phyloP scores from a whole-genome alignment of 495 filamentous ascomycete genomes.

The Xylaria palmicola region DNA sequence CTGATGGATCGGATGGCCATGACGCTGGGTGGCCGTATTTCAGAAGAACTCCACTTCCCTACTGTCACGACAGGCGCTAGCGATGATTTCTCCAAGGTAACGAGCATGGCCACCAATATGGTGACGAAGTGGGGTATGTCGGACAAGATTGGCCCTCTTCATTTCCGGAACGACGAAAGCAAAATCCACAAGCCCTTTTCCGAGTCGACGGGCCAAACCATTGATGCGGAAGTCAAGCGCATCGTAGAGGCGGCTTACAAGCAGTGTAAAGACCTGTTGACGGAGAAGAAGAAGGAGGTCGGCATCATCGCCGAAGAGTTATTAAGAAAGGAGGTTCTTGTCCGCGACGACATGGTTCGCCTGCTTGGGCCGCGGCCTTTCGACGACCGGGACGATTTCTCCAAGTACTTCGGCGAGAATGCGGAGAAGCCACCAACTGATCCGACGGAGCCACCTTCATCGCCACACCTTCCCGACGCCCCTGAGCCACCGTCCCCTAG shows the following conservation, averaged over 20 bases:
- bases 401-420: slow-evolving; percentile 79
- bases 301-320: slow-evolving; percentile 92
- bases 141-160: slow-evolving; percentile 82
- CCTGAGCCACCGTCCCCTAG: slow-evolving; percentile 28
- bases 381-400: slow-evolving; percentile 81
- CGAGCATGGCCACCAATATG: slow-evolving; percentile 91
- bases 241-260: slow-evolving; percentile 91
- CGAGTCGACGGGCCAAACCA: slow-evolving; percentile 85
- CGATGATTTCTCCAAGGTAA: slow-evolving; percentile 99
- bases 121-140: slow-evolving; percentile 99
- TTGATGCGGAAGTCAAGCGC: slow-evolving; percentile 84
- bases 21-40: slow-evolving; percentile 92
- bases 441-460: slow-evolving; percentile 19
- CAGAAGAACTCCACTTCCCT: slow-evolving; percentile 93
- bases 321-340: slow-evolving; percentile 84
- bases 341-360: slow-evolving; percentile 85
- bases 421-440: slow-evolving; percentile 26
- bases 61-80: slow-evolving; percentile 91
- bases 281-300: slow-evolving; percentile 82
- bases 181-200: slow-evolving; percentile 92
- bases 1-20: slow-evolving; percentile 99
- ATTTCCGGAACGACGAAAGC: slow-evolving; percentile 78
- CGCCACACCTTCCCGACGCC: slow-evolving; percentile 20
- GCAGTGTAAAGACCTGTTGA: slow-evolving; percentile 80
- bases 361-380: slow-evolving; percentile 80